These are phyloP conservation scores for Mytilinidion resinicola DNA, from an alignment of 495 filamentous ascomycete genomes.

Conservation along the genomic window DNA sequence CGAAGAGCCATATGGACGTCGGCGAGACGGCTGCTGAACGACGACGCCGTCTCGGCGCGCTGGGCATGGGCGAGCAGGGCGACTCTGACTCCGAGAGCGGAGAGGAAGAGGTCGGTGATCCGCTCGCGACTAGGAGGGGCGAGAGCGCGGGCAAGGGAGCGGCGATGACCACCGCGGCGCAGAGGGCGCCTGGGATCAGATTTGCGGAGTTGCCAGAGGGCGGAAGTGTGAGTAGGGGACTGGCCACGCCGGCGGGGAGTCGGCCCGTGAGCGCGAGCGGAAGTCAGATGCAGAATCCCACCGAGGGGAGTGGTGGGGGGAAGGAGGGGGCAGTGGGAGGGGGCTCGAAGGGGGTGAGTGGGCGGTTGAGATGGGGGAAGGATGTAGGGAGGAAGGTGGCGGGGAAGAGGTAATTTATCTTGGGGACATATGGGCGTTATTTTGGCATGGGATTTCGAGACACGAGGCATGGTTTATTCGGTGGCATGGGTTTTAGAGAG, in stretches of 20 bases:
- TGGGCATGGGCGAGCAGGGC: constrained; percentile 58
- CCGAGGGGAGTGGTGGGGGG: too few relatives aligned
- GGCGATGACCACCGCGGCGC: constrained; percentile 6
- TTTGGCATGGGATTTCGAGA: too few relatives aligned
- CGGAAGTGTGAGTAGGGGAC: background rate
- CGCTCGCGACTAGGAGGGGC: constrained; percentile 13
- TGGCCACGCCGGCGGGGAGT: too few relatives aligned
- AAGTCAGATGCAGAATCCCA: too few relatives aligned
- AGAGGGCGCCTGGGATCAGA: constrained; percentile 36
- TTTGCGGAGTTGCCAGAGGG: constrained; percentile 41
- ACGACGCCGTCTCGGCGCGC: constrained; percentile 72
- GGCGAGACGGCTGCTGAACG: constrained; percentile 80
- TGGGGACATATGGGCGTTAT: background rate
- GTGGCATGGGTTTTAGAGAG: background rate
- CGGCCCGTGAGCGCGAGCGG: too few relatives aligned
- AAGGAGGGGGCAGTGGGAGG: background rate
- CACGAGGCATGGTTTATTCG: too few relatives aligned
- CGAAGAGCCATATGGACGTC: constrained; percentile 39
- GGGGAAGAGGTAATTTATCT: background rate
- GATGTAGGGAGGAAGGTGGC: constrained; percentile 13
- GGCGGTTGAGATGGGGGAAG: constrained; percentile 24
- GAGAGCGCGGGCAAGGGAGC: constrained; percentile 22
- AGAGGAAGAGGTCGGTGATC: constrained; percentile 46
- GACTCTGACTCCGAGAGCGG: constrained; percentile 44
- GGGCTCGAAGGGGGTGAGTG: background rate